Evolutionary conservation across 2,329 filamentous ascomycete species (phyloP), one percentile per base, ranked within the genome.

Genomic region (Passalora sequoiae): DNA sequence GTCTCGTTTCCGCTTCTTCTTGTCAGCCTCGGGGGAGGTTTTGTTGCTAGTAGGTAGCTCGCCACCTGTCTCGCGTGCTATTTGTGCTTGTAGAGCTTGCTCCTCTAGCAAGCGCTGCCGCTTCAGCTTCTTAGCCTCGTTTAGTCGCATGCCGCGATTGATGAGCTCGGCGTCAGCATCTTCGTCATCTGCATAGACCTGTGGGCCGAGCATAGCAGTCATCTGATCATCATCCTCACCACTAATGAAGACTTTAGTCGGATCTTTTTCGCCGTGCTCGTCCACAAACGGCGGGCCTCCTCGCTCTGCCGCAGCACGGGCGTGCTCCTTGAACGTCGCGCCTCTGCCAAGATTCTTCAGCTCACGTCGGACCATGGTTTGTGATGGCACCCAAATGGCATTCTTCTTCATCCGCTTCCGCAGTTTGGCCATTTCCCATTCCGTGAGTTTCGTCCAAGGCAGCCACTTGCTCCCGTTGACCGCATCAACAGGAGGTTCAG

Each of bases 381-480:
- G 84, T 50, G 84, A 89, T 0, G 86, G 86, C 2, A 79, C 81
- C 86, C 86, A 92, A 4, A 86, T 82, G 0, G 86, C 84, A 59
- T 92, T 92, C 73, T 92, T 92, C 75, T 92, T 92, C 86, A 92
- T 92, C 13, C 84, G 76, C 67, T 92, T 92, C 47, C 86, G 74
- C 6, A 92, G 72, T 50, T 80, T 78, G 4, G 78, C 80, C 78
- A 83, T 80, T 57, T 83, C 80, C 67, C 75, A 83, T 53, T 82
- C 79, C 2, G 80, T 83, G 49, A 83, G 65, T 44, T 78, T 76
- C 55, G 78, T 69, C 80, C 80, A 83, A 2, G 80, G 80, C 47
- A 74, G 66, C 64, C 76, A 75, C 56, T 75, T 74, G 62, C 77
- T 81, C 33, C 80, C 80, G 17, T 75, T 69, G 41, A 68, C 68